phyloP scores from a whole-genome alignment of 2,329 filamentous ascomycete genomes.

The Colletotrichum musae region DNA sequence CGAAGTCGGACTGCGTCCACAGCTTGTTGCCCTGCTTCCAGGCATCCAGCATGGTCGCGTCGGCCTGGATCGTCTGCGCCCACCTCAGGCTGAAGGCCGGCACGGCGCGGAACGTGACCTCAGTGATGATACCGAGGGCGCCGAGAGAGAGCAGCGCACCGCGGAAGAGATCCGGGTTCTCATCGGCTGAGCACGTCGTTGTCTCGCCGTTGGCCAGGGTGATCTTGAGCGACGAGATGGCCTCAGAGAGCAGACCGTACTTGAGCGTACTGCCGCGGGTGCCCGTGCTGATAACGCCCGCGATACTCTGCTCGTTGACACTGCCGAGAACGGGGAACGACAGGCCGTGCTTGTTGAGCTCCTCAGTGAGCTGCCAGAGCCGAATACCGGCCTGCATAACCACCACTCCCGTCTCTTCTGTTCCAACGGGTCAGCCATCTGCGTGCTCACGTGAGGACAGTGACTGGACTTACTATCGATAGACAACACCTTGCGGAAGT shows the following conservation, averaged over 20 bases:
- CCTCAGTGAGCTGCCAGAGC: slow-evolving; percentile 79
- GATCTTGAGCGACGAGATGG: slow-evolving; percentile 80
- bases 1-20: slow-evolving; percentile 90
- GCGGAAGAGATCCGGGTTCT: slow-evolving; percentile 85
- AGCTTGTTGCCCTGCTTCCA: slow-evolving; percentile 80
- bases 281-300: slow-evolving; percentile 93
- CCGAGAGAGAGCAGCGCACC: slow-evolving; percentile 91
- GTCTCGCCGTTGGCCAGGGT: slow-evolving; percentile 86
- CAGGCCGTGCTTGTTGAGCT: slow-evolving; percentile 81
- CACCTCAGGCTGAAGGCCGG: slow-evolving; percentile 87
- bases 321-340: slow-evolving; percentile 94
- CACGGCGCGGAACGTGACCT: slow-evolving; percentile 87
- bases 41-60: slow-evolving; percentile 76
- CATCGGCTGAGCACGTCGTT: slow-evolving; percentile 77
- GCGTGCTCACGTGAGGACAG: background rate
- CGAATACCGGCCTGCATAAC: slow-evolving; percentile 92
- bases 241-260: slow-evolving; percentile 89
- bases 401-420: slow-evolving; percentile 74
- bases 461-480: too few species aligned
- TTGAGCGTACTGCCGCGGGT: slow-evolving; percentile 90
- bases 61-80: slow-evolving; percentile 83
- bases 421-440: background rate
- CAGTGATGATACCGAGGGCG: slow-evolving; percentile 90
- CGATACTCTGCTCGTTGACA: slow-evolving; percentile 94
- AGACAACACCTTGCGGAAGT: slow-evolving; percentile 79